These are phyloP conservation scores for Puccinia hordei DNA, from an alignment of 1,284 basidiomycete species.

Conservation along the genomic window DNA sequence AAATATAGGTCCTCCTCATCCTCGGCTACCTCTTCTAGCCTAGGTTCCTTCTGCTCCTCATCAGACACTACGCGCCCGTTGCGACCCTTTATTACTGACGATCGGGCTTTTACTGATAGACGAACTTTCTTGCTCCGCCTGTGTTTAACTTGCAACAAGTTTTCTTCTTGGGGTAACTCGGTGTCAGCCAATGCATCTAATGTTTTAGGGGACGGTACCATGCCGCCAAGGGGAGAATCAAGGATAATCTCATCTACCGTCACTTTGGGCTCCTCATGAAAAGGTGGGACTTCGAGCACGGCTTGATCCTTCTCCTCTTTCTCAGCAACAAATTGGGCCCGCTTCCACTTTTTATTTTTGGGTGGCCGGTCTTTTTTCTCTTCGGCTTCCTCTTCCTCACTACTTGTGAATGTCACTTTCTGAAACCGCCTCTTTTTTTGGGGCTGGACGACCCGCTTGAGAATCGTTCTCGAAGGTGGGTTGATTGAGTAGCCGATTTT, in stretches of 20 bases:
- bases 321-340: conserved; percentile 43
- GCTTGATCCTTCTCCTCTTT: conserved; percentile 49
- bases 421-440: conserved; percentile 49
- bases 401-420: conserved; percentile 56
- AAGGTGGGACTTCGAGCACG: conserved; percentile 25
- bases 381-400: conserved; percentile 56
- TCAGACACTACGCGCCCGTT: conserved; percentile 15
- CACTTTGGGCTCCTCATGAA: conserved; percentile 8
- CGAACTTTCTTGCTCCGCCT: conserved; percentile 21
- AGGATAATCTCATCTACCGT: conserved; percentile 34
- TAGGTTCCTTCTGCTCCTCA: conserved; percentile 52
- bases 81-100: not conserved
- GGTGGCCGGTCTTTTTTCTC: conserved; percentile 17
- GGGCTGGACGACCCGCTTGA: conserved; percentile 4
- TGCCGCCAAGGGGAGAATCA: not conserved
- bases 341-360: conserved; percentile 54
- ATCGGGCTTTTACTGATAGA: not conserved
- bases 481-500: not conserved
- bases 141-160: not conserved
- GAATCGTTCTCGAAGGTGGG: not conserved
- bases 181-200: not conserved
- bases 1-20: conserved; percentile 93
- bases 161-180: not conserved
- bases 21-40: conserved; percentile 65
- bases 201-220: not conserved